These are phyloP conservation scores for Cardamine resedifolia DNA, from an alignment of 345 rosid genomes.

Conservation along the genomic window DNA sequence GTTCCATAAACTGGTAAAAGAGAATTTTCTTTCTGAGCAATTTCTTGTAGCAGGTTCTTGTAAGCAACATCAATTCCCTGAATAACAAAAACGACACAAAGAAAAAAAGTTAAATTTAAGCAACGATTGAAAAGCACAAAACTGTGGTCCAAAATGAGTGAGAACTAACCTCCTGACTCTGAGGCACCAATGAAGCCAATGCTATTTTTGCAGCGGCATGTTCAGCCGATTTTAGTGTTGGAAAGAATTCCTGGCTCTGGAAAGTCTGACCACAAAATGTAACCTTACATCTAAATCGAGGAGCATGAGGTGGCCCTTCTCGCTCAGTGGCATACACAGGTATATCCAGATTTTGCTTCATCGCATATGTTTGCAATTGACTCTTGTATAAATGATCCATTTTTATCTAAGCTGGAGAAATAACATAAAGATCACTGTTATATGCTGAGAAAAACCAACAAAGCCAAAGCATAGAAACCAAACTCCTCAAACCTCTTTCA, in stretches of 20 bases:
- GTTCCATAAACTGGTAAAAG: slow-evolving; percentile 52
- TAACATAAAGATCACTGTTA: background rate
- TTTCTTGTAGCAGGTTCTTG: slow-evolving; percentile 65
- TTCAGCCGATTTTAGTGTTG: slow-evolving; percentile 62
- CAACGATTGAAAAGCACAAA: background rate
- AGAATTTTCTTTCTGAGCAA: slow-evolving; percentile 47
- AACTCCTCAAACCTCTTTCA: background rate
- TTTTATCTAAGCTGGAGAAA: background rate
- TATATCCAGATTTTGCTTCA: slow-evolving; percentile 45
- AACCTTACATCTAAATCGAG: slow-evolving; percentile 52
- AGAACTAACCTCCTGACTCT: slow-evolving; percentile 42
- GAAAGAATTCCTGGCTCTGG: slow-evolving; percentile 40
- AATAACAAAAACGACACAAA: background rate
- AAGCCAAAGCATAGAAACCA: background rate
- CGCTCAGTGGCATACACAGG: slow-evolving; percentile 53
- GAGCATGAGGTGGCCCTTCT: slow-evolving; percentile 63
- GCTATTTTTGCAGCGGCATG: slow-evolving; percentile 67
- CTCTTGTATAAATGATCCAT: slow-evolving; percentile 47
- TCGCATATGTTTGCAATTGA: slow-evolving; percentile 48
- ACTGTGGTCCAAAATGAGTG: background rate
- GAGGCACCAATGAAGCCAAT: slow-evolving; percentile 39
- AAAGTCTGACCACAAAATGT: slow-evolving; percentile 47
- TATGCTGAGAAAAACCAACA: background rate
- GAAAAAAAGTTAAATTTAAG: background rate
- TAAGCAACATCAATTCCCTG: slow-evolving; percentile 50